Base-by-base conservation (phyloP, 768 basidiomycete genomes). In the Favolaschia claudopus region DNA sequence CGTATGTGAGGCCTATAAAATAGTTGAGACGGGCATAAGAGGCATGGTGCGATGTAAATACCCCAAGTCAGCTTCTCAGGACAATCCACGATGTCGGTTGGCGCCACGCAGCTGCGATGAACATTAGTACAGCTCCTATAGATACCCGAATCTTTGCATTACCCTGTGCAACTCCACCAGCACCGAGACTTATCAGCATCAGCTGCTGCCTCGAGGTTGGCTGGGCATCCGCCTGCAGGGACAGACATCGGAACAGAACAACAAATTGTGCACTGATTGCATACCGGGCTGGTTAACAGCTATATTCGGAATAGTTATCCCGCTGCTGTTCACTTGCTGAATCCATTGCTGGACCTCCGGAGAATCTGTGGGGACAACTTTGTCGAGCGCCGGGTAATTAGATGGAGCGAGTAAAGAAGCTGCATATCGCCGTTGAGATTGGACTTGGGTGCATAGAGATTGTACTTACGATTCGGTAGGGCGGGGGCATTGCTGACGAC, bases 141-240 rank as follows among this genome's bases (percentile, higher is more conserved):
- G 10, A 36, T n/a, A n/a, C 34, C 12, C n/a, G 10, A 36, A 36
- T n/a, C 34, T 36, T 51, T n/a, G n/a, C n/a, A n/a, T n/a, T n/a
- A n/a, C n/a, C n/a, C n/a, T n/a, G n/a, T n/a, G n/a, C 91, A 92
- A 12, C 89, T 89, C 90, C 89, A 93, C 91, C 91, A 93, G 74
- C 90, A 91, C 24, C 85, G 78, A 10, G 70, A 74, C 6, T 70
- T 37, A 69, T 91, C 87, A 8, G 77, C 73, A 31, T 79, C 79
- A 9, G 84, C 87, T 2, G 81, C 83, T 2, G 76, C 68, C 2
- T 12, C 48, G 15, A n/a, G 15, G 69, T 92, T 90, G 33, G 83
- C 79, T 2, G 84, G 70, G 69, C 92, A 93, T 45, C 83, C 83
- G 61, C 83, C 84, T 44, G 29, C 28, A 38, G 29, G 14, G n/a